Percentiles rank a stretch among this genome's conserved stretches.
phyloP scores from a whole-genome alignment of 768 basidiomycete species.

The Pisolithus microcarpus region DNA sequence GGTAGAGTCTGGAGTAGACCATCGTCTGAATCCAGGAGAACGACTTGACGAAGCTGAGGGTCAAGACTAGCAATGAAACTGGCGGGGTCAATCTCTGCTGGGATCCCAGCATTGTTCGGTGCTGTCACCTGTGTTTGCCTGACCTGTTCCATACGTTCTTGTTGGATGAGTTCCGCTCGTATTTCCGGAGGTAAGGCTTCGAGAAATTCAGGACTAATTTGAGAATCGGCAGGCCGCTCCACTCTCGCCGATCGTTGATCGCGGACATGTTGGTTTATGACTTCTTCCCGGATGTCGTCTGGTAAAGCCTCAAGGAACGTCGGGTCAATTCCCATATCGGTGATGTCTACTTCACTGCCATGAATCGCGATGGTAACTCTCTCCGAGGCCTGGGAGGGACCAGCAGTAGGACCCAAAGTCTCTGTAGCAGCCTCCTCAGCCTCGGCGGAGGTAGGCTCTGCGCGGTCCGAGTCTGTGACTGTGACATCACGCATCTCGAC shows the following conservation, averaged over 20 bases:
- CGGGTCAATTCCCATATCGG: conserved; percentile 96
- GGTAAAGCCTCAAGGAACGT: conserved; percentile 96
- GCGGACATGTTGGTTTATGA: conserved; percentile 93
- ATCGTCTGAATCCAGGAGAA: conserved; percentile 84
- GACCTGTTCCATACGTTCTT: conserved; percentile 80
- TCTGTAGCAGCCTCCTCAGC: conserved; percentile 16
- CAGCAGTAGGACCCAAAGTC: conserved; percentile 16
- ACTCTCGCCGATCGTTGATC: conserved; percentile 78
- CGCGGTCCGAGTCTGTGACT: conserved; percentile 18
- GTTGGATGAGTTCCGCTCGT: conserved; percentile 93
- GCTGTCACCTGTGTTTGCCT: conserved; percentile 38
- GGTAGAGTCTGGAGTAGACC: conserved; percentile 77
- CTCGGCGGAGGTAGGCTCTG: conserved; percentile 15
- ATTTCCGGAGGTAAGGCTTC: conserved; percentile 95
- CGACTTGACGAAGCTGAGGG: conserved; percentile 82
- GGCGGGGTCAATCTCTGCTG: conserved; percentile 78
- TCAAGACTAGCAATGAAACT: conserved; percentile 91
- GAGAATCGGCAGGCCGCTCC: conserved; percentile 71
- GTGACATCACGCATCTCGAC: conserved; percentile 47
- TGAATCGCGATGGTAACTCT: conserved; percentile 88
- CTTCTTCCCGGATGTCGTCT: conserved; percentile 98
- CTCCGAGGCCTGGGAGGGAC: conserved; percentile 37
- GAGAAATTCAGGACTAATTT: conserved; percentile 92
- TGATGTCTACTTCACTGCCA: conserved; percentile 92
- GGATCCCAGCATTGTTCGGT: conserved; percentile 29